Evolutionary conservation across 805 yeast genomes (phyloP), one percentile per base, ranked within the genome.

Genomic region (Yueomyces sp.): DNA sequence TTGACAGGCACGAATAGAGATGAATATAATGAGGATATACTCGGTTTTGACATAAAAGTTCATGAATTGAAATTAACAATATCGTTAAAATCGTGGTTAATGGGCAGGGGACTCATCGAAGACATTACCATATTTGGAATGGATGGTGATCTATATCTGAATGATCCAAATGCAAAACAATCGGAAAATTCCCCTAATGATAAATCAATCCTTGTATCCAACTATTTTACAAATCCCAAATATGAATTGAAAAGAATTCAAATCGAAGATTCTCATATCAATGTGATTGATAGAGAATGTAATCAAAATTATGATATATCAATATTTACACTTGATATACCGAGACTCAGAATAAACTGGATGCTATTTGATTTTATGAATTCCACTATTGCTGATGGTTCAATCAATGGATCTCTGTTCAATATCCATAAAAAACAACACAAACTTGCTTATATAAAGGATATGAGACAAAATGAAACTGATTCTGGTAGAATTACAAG

Each of bases 1-100:
- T 70, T 74, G 39, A 11, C 26, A 28, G 3, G 31, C 5, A 7
- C 3, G 2, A 26, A 28, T 37, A 30, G 3, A n/a, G 54, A 54
- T 26, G 47, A 52, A 3, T 31, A 40, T 38, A 45, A 42, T 38
- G 37, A 41, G n/a, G 36, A 49, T 30, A 19, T 81, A 52, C 74
- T 86, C 52, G 80, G 81, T 54, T 81, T 84, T 58, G 92, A 85
- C 54, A 61, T 92, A 37, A 77, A 82, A 1, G 76, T 90, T 26
- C 95, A 88, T 46, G 81, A 81, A 47, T 76, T 88, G 11, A 81
- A 81, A 46, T 72, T 92, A 12, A 80, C 94, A 1, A 65, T 90
- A 26, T 82, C 94, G 7, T 76, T 92, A 53, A 68, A 72, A 44
- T 85, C 86, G 55, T 90, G 96, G 96, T 68, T 90, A 46, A 73